These are phyloP conservation scores for Boechera divaricarpa DNA, from an alignment of 345 rosid genomes.

Conservation along the genomic window DNA sequence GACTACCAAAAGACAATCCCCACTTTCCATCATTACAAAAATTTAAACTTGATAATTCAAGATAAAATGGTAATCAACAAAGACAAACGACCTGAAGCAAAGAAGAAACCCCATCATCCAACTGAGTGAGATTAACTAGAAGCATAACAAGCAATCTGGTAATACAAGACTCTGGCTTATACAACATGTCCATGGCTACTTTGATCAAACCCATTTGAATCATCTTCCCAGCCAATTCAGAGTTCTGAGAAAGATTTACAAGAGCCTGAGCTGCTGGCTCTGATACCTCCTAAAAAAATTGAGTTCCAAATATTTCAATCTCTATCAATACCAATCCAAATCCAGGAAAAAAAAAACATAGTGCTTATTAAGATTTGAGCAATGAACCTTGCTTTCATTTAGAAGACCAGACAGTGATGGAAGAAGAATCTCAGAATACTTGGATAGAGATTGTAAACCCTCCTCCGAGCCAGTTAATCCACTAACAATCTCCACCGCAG, in stretches of 20 bases:
- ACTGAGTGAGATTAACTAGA: conserved; percentile 83
- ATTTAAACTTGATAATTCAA: neutral
- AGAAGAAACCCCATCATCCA: conserved; percentile 75
- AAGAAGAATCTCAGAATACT: conserved; percentile 55
- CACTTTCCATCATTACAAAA: neutral
- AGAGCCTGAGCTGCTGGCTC: conserved; percentile 92
- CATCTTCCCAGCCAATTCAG: conserved; percentile 70
- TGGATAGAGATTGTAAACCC: conserved; percentile 69
- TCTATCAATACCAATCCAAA: conserved; percentile 28
- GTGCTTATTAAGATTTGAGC: conserved; percentile 3
- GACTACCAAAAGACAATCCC: neutral
- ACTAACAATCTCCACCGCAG: conserved; percentile 79
- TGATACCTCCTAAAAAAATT: conserved; percentile 68
- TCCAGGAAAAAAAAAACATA: neutral
- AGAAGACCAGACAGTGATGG: conserved; percentile 67
- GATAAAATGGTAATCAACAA: neutral
- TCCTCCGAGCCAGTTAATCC: conserved; percentile 90
- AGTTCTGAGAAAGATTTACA: conserved; percentile 83
- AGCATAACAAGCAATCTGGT: conserved; percentile 80
- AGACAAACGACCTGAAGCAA: conserved; percentile 78
- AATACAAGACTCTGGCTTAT: conserved; percentile 66
- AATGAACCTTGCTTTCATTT: conserved; percentile 67
- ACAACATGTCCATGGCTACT: conserved; percentile 73
- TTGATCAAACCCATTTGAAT: conserved; percentile 64
- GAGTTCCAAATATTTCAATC: neutral